Evolutionary conservation across 257 asterid genomes (phyloP), one percentile per base, ranked within the genome.

Genomic region (Nicotiana otophora): DNA sequence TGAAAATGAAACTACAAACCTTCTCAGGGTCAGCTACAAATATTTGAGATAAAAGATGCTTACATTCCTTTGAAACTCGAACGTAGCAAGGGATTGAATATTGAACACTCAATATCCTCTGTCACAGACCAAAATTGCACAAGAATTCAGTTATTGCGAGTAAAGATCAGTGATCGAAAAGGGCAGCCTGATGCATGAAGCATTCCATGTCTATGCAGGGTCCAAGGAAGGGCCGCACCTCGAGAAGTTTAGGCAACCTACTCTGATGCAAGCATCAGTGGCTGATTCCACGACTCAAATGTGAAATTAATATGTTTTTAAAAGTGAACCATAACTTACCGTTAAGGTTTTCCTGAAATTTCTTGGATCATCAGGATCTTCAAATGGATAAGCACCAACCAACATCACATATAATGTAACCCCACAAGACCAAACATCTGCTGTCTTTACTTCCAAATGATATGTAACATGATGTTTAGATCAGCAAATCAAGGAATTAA

Each of bases 401-500:
- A 95, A 80, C 99, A 95, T 95, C 80, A 95, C 99, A 82, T 93
- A 95, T 36, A 95, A 72, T 1, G 99, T 93, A 83, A 95, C 99
- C 91, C 99, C 99, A 89, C 99, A 95, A 11, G 99, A 95, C 98
- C 99, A 95, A 89, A 95, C 99, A 92, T 95, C 99, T 83, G 99
- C 97, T 83, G 89, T 87, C 98, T 95, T 82, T 76, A 67, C 19
- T 55, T 75, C 79, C 82, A 70, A 62, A 70, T 42, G 14, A 42
- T 42, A 46, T 65, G 55, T 15, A 64, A 64, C 30, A 64, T 26
- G 10, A 81, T 42, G 70, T 81, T 64, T 17, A 69, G 20, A 31
- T 70, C 34, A 70, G 3, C 6, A 11, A 70, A 42, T 42, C n/a
- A 65, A 31, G 30, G 39, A 14, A 5, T 11, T 4, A 19, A 36